Base-by-base conservation (phyloP, 371 early-diverging fungal species). In the Apophysomyces trapeziformis region DNA sequence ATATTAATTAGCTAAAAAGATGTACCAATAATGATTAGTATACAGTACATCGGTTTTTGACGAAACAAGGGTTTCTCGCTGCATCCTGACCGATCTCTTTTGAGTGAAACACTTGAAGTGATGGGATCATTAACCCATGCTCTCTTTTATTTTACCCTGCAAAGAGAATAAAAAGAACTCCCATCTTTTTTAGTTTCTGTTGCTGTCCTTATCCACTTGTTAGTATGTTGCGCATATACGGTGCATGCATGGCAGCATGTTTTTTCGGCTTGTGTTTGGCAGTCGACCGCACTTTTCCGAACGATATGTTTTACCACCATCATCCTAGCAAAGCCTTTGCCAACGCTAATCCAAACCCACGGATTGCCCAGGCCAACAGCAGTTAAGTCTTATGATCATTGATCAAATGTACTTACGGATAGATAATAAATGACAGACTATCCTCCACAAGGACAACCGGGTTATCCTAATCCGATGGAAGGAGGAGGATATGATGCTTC, bases 241-340 rank as follows among this genome's bases (percentile, higher is more conserved):
- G 54, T 21, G 21, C 21, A 50, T 7, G 54, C 21, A 21, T 26
- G n/a, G 21, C 21, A 21, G 54, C 21, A 21, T 21, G 16, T 21
- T 26, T 26, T 21, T 50, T 50, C 9, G 32, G 54, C 32, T 21
- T 50, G 21, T 50, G 54, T 50, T 50, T 50, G 35, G 54, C 54
- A n/a, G 57, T 58, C 1, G 57, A 57, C 16, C 32, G 54, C 32
- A 47, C 60, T 4, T 60, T 46, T 39, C 64, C 64, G 11, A 65
- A 69, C 21, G 69, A 69, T n/a, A 61, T 69, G 69, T 69, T 46
- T 8, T 65, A 41, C 45, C 69, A 69, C 36, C 69, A 69, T 39
- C 69, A 69, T 57, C 69, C 69, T 8, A 69, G 46, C 58, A 69
- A 69, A 58, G 69, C 65, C 8, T 61, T 60, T 13, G 68, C 68